phyloP scores from a whole-genome alignment of 805 yeast genomes.

The Torulaspora delbrueckii region DNA sequence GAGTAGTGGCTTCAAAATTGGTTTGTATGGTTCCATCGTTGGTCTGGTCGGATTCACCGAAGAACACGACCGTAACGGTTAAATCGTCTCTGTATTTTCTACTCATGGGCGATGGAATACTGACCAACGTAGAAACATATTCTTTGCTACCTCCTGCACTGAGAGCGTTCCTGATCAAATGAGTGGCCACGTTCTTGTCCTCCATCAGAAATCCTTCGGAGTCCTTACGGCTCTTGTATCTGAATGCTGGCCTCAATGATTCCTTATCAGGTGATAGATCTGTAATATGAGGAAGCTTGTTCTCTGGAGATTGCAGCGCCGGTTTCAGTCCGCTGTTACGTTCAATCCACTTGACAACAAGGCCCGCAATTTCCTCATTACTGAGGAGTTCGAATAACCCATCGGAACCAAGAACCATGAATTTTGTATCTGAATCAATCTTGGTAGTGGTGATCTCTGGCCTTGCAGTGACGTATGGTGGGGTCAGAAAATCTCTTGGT shows the following conservation, averaged over 20 bases:
- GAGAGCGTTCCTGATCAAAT: slow-evolving; percentile 86
- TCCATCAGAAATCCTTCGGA: slow-evolving; percentile 52
- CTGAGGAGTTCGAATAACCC: slow-evolving; percentile 89
- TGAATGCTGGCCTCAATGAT: slow-evolving; percentile 66
- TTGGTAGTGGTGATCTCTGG: slow-evolving; percentile 85
- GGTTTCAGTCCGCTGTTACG: slow-evolving; percentile 38
- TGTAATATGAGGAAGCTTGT: slow-evolving; percentile 54
- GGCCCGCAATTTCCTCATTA: slow-evolving; percentile 86
- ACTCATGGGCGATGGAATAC: slow-evolving; percentile 87
- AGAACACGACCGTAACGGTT: slow-evolving; percentile 92
- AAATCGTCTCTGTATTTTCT: slow-evolving; percentile 92
- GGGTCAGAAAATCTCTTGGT: slow-evolving; percentile 71
- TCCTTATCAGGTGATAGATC: slow-evolving; percentile 57
- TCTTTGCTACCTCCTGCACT: slow-evolving; percentile 85
- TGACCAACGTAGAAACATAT: slow-evolving; percentile 79
- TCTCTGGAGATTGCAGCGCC: slow-evolving; percentile 3
- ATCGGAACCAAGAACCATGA: slow-evolving; percentile 88
- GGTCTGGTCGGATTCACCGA: slow-evolving; percentile 46
- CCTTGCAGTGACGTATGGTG: slow-evolving; percentile 96
- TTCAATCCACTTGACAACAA: slow-evolving; percentile 93
- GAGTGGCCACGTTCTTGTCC: slow-evolving; percentile 89
- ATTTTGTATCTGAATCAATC: slow-evolving; percentile 66
- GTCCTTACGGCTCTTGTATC: slow-evolving; percentile 42
- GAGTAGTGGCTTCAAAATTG: slow-evolving; percentile 27
- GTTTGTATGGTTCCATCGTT: slow-evolving; percentile 22